Base-by-base conservation (phyloP, 2,329 filamentous ascomycete species). In the Penicillium griseofulvum region DNA sequence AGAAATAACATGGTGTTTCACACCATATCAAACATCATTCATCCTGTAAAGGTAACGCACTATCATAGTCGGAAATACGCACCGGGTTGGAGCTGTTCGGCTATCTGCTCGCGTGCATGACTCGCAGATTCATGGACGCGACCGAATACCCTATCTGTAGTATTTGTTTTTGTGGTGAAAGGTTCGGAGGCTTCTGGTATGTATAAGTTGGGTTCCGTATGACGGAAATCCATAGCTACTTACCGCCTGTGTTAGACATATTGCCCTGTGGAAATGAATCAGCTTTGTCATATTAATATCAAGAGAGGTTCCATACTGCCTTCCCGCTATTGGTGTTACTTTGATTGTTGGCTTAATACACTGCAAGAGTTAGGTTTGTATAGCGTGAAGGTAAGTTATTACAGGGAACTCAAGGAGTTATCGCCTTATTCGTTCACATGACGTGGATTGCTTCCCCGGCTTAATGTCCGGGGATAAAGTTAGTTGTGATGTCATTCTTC, bases 41-140 rank as follows among this genome's bases (percentile, higher is more conserved):
- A 17, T 45, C 14, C 0, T 4, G 7, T 14, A n/a, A 45, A 24
- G 2, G 17, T 17, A 17, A 24, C 5, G 17, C 5, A 8, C 28
- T 22, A 22, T 31, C 12, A 11, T 9, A 9, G 14, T 11, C 1
- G 5, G 11, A 34, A 11, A 36, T 51, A 59, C 50, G 16, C 43
- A 68, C 66, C 66, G 24, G 63, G 64, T 55, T 68, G 59, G 33
- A 66, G 56, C 3, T 48, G 33, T 6, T 52, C 46, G 14, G 57
- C 50, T 8, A 68, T 56, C 22, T 45, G 57, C 44, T 67, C 62
- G 16, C 57, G 57, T 12, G 44, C 42, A 5, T 47, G 48, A 26
- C 65, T 66, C 9, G 59, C 65, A 4, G 66, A 64, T 49, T 66
- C 53, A 5, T 53, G 37, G 11, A 52, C 46, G 3, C 44, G 55